These are phyloP conservation scores for Coniella vitis DNA, from an alignment of 2,329 filamentous ascomycete species.

Conservation along the genomic window DNA sequence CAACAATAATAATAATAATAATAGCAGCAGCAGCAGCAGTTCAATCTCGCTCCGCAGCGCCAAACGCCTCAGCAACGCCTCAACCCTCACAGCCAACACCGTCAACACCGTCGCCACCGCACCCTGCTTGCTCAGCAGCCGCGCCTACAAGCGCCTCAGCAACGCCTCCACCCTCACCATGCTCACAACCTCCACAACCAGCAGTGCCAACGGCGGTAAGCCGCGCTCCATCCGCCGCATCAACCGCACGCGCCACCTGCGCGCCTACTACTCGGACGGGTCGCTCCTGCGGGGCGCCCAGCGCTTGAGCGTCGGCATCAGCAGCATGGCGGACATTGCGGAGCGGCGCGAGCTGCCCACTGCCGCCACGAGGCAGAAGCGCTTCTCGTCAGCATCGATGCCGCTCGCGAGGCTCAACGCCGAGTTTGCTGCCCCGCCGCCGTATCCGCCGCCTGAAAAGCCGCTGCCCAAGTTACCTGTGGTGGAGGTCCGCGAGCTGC, in stretches of 20 bases:
- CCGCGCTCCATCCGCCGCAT: constrained; percentile 11
- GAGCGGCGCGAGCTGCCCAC: constrained; percentile 11
- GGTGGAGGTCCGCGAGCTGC: constrained; percentile 3
- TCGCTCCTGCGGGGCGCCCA: background rate
- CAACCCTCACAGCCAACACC: constrained; percentile 7
- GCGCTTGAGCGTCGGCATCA: constrained; percentile 2
- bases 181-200: constrained; percentile 5
- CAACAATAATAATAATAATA: too few species aligned
- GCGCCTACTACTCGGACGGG: constrained; percentile 14
- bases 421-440: constrained; percentile 1
- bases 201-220: constrained; percentile 8
- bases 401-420: background rate
- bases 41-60: background rate
- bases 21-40: background rate
- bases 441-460: constrained; percentile 6
- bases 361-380: constrained; percentile 1
- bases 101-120: constrained; percentile 9
- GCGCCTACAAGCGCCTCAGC: constrained; percentile 3
- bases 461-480: constrained; percentile 1
- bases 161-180: constrained; percentile 9
- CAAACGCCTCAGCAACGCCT: constrained; percentile 5
- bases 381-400: constrained; percentile 7
- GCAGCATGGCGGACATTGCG: constrained; percentile 4
- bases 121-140: constrained; percentile 1
- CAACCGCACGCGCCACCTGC: constrained; percentile 12